These are phyloP conservation scores for Mortierella hygrophila DNA, from an alignment of 192 early-diverging fungal species.

Conservation along the genomic window DNA sequence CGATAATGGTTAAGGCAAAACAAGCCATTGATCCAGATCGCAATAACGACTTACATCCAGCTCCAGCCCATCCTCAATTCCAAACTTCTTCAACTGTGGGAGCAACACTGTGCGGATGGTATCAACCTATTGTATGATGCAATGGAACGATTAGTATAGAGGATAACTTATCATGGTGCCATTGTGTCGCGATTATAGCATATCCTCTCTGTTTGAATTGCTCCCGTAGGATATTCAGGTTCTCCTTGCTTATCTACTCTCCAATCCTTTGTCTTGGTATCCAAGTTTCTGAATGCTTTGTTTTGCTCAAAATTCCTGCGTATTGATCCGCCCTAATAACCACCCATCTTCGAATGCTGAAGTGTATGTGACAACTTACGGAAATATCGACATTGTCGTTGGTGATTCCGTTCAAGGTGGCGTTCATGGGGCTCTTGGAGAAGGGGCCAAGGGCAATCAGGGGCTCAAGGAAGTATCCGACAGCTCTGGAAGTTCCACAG, in stretches of 20 bases:
- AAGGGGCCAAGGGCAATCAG: slow-evolving; percentile 94
- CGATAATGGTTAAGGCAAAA: neutral
- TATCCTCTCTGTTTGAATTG: too few relatives aligned
- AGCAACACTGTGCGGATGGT: slow-evolving; percentile 91
- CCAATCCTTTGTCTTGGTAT: neutral
- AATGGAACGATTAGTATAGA: neutral
- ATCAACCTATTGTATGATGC: slow-evolving; percentile 72
- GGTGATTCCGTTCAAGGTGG: slow-evolving; percentile 93
- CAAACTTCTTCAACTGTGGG: slow-evolving; percentile 87
- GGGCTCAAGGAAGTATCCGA: slow-evolving; percentile 96
- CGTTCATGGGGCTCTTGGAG: slow-evolving; percentile 84
- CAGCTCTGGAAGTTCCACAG: slow-evolving; percentile 85
- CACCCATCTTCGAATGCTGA: neutral
- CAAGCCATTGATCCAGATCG: neutral
- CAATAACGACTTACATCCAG: slow-evolving; percentile 69
- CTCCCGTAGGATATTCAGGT: too few relatives aligned
- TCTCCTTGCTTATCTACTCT: neutral
- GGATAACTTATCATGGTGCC: neutral
- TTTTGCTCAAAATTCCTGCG: neutral
- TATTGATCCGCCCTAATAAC: neutral
- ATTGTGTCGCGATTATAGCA: too few relatives aligned
- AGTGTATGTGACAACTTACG: slow-evolving; percentile 60
- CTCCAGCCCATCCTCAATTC: slow-evolving; percentile 86
- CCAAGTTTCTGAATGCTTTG: neutral
- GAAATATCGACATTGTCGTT: slow-evolving; percentile 94